Evolutionary conservation across 1,284 basidiomycete species (phyloP).

Genomic region (Cutaneotrichosporon daszewskae): DNA sequence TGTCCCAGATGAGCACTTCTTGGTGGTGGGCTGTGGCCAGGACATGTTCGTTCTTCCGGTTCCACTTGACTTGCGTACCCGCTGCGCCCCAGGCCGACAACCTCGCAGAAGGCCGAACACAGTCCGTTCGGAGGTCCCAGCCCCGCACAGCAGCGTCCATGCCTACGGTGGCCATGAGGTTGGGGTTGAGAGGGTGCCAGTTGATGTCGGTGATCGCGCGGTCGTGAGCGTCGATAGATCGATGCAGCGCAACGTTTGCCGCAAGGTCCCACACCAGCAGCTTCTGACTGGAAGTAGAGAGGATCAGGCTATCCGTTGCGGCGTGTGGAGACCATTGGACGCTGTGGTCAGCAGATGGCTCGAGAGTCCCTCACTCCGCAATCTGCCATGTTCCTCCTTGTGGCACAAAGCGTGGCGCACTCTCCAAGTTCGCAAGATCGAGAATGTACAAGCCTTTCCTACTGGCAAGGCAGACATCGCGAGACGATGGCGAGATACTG

Average conservation of each 20-base stretch:
- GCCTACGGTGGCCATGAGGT: slow-evolving; percentile 52
- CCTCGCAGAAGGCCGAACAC: slow-evolving; percentile 42
- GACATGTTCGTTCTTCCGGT: slow-evolving; percentile 72
- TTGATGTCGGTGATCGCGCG: slow-evolving; percentile 94
- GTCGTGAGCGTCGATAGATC: slow-evolving; percentile 77
- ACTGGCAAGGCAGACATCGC: slow-evolving; percentile 53
- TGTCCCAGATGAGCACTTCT: slow-evolving; percentile 49
- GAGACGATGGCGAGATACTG: slow-evolving; percentile 46
- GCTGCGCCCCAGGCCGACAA: slow-evolving; percentile 48
- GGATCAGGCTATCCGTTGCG: slow-evolving; percentile 76
- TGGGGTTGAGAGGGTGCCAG: slow-evolving; percentile 80
- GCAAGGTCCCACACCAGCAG: slow-evolving; percentile 91
- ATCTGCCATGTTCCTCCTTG: slow-evolving; percentile 97
- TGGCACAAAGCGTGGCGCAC: slow-evolving; percentile 84
- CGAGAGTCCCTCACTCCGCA: slow-evolving; percentile 54
- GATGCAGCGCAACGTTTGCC: slow-evolving; percentile 61
- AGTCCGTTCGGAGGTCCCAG: slow-evolving; percentile 65
- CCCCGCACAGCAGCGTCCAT: slow-evolving; percentile 53
- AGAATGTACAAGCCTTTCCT: slow-evolving; percentile 94
- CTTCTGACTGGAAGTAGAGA: slow-evolving; percentile 92
- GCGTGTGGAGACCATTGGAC: slow-evolving; percentile 95
- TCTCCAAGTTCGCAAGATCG: slow-evolving; percentile 79
- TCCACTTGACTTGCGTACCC: slow-evolving; percentile 90
- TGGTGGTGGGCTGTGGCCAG: slow-evolving; percentile 82
- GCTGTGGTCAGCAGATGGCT: slow-evolving; percentile 16